Evolutionary conservation across 768 basidiomycete species (phyloP), one percentile per base, ranked within the genome.

Genomic region (Brasilioporus rufonigricans): DNA sequence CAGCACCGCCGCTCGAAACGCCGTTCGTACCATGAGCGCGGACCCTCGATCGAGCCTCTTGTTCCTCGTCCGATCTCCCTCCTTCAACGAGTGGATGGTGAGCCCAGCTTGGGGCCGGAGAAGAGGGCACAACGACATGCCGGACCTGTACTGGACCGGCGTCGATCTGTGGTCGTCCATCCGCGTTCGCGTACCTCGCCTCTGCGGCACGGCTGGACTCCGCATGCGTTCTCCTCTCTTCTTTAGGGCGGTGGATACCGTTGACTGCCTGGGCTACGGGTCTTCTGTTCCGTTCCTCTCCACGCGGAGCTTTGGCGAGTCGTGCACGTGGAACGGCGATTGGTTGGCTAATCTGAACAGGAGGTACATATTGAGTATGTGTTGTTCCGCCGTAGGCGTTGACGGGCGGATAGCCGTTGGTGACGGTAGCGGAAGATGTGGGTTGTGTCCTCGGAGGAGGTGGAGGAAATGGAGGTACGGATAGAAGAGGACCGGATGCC

Each of bases 91-190:
- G 53, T 0, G 69, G 67, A 5, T 58, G 68, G 21, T 62, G 45
- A 19, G 70, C 66, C 69, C 69, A 70, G 29, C 60, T 71, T 11
- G 70, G 69, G 18, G 70, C 56, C 12, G 64, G 63, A 33, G 60
- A 59, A 27, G 56, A 50, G 4, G 58, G 50, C 6, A 46, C 67
- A n/a, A 74, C 56, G 41, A 70, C 63, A 24, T 71, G 71, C 41
- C 69, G 70, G 24, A 63, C 65, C 2, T 70, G 70, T 5, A 60
- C 58, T 18, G 73, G 69, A 16, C 71, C 71, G 0, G 73, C 61
- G 16, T 74, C 67, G 33, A 70, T 67, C 1, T 68, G 71, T 46
- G 66, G 58, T 55, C 67, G 68, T 43, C 57, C 64, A 48, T 56
- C 52, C 9, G 48, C 45, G 36, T 38, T 39, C 12, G 51, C n/a